Evolutionary conservation across 2,329 filamentous ascomycete genomes (phyloP), one percentile per base, ranked within the genome.

Genomic region (Fusarium sp.): DNA sequence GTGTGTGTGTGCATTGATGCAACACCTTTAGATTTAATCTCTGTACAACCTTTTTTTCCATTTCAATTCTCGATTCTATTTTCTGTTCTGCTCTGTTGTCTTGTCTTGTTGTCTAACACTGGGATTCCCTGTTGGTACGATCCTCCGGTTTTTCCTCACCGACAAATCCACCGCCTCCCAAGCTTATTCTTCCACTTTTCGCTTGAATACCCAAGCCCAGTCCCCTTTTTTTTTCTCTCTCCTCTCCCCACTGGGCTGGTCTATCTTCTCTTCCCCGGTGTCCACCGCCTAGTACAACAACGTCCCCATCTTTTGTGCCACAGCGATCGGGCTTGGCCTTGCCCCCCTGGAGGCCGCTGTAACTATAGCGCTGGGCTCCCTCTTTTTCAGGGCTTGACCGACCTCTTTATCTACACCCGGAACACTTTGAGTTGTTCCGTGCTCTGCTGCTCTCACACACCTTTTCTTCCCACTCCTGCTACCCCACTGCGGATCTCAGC

Each of bases 131-230:
- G 50, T 27, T 52, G 32, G 50, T 52, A 32, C 44, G 30, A 56
- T 38, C 62, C 50, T 55, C 68, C 66, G 62, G 42, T 22, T 69
- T 66, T 66, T 62, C 56, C 57, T 72, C 69, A 72, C 69, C 69
- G 69, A 72, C 69, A 72, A 70, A 61, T 72, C 69, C 69, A 72
- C 69, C 69, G 69, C 69, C 69, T 72, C 55, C 40, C 25, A 40
- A 53, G 54, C 38, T 68, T 57, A 54, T 55, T 63, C 59, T 56
- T 34, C 40, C 50, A 49, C 27, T 55, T 45, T 51, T 49, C 30
- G 42, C 50, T 45, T 25, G 32, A 61, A 54, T 49, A 70, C 52
- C 55, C 40, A 47, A 47, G 45, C 56, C 45, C 22, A 42, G 56
- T 50, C 54, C 56, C 52, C 61, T 59, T 56, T 71, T 70, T 62